Evolutionary conservation across 345 rosid species (phyloP).

Genomic region (Clausena lansium): DNA sequence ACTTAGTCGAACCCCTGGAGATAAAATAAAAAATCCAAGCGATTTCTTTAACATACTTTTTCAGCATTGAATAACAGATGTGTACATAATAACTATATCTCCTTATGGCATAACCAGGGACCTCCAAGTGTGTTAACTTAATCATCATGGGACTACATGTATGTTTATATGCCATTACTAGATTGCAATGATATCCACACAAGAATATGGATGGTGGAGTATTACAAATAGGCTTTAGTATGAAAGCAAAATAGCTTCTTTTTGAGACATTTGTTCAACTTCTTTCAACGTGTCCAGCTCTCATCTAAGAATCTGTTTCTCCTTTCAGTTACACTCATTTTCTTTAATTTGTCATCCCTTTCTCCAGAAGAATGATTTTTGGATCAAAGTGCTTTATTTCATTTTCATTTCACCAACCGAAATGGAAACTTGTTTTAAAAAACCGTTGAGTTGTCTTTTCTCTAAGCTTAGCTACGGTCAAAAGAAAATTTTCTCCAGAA

Average conservation of each 20-base stretch:
- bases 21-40: too few species aligned
- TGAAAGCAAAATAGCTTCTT: not conserved
- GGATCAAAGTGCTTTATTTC: not conserved
- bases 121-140: not conserved
- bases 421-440: not conserved
- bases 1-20: too few species aligned
- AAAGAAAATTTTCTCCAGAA: too few species aligned
- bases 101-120: not conserved
- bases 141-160: not conserved
- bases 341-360: slow-evolving; percentile 1
- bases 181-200: not conserved
- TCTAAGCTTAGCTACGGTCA: too few species aligned
- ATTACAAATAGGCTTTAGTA: too few species aligned
- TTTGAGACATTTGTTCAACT: slow-evolving; percentile 7
- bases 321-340: not conserved
- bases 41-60: not conserved
- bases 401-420: not conserved
- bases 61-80: too few species aligned
- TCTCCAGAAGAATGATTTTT: not conserved
- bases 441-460: not conserved
- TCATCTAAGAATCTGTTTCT: not conserved
- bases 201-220: not conserved
- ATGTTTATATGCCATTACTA: not conserved
- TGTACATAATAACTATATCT: not conserved
- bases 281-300: not conserved